Evolutionary conservation across 257 asterid species (phyloP).

Genomic region (Craterostigma plantagineum): DNA sequence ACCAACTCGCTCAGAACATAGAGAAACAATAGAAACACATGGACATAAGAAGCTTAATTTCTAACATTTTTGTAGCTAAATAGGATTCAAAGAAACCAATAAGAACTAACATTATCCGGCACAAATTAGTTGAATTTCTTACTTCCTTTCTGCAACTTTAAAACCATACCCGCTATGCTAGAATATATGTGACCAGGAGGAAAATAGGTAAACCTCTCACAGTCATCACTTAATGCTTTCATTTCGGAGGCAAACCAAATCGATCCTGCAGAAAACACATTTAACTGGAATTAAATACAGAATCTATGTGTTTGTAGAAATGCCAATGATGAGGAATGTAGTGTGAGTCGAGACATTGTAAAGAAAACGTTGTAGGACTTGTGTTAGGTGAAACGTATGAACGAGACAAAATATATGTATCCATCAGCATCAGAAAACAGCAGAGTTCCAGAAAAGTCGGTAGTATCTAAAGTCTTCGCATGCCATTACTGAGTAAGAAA

Average conservation of each 20-base stretch:
- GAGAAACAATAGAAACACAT: no score
- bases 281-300: constrained; percentile 4
- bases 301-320: background rate
- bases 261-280: constrained; percentile 57
- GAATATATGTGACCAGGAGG: constrained; percentile 95
- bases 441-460: constrained; percentile 1
- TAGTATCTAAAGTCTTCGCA: constrained; percentile 1
- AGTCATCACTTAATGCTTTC: constrained; percentile 97
- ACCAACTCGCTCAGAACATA: no score
- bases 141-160: background rate
- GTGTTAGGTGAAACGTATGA: background rate
- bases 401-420: no score
- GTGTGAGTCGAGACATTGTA: no score
- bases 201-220: constrained; percentile 78
- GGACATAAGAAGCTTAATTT: no score
- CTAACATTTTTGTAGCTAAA: no score
- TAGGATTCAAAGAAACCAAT: no score
- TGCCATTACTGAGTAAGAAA: constrained; percentile 9
- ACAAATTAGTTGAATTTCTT: no score
- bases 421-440: no score
- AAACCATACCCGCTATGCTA: constrained; percentile 63
- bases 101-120: no score
- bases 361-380: no score
- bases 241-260: constrained; percentile 98
- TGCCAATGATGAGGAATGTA: background rate